Evolutionary conservation across 768 basidiomycete genomes (phyloP), one percentile per base, ranked within the genome.

Genomic region (Pleurotus pulmonarius): DNA sequence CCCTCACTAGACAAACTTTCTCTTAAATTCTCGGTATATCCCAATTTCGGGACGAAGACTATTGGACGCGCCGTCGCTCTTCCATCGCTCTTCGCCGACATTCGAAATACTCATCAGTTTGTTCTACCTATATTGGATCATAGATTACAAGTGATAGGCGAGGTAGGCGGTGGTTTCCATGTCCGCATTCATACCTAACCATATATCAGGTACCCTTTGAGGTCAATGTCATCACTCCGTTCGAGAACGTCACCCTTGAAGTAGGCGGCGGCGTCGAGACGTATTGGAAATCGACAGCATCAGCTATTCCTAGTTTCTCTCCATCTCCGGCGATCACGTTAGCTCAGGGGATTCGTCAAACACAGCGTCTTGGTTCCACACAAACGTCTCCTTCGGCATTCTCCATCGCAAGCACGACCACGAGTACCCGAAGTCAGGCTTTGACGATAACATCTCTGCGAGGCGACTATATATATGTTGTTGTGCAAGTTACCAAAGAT

Each of bases 241-340:
- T 98, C 73, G 85, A 87, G 56, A 94, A 92, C 2, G 92, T 94
- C 48, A 93, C 93, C 56, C 79, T 98, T 11, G 92, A 95, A 72
- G 89, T 98, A 55, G 95, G 94, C 20, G 96, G 97, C 22, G 86
- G 91, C 51, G 83, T 98, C 25, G 95, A 98, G 73, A 99, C 96
- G 0, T 99, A 99, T 69, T 99, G 97, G 97, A 98, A 98, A 73
- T 95, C 94, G 2, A 84, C 87, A 16, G 76, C 75, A 26, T 72
- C 74, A 45, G 69, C 79, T 3, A 74, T 74, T 16, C 76, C 82
- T 12, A 67, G 64, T 13, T 67, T 64, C 49, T 66, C 76, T 34
- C 67, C 66, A 11, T 71, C 66, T 61, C 73, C 69, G 60, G 73
- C 65, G 45, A 69, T 68, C 53, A 70, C 75, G 43, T 73, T 71